These are phyloP conservation scores for Paecilomyces sp. DNA, from an alignment of 2,329 filamentous ascomycete species.

Conservation along the genomic window DNA sequence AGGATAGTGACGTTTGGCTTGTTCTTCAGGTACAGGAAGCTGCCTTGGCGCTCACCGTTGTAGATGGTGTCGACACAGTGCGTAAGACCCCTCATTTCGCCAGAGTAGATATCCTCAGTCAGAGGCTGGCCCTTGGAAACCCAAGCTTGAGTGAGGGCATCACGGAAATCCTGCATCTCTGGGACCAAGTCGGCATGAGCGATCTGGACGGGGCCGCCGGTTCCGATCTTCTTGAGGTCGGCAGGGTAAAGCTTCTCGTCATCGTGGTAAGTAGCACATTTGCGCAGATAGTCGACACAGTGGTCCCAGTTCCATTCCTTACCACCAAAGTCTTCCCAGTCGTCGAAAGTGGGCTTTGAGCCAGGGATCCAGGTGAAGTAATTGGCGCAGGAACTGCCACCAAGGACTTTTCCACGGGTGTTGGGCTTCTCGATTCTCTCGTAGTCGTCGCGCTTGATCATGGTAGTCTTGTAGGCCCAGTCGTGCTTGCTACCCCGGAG, in stretches of 20 bases:
- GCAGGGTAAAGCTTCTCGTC: constrained; percentile 42
- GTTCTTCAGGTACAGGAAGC: constrained; percentile 44
- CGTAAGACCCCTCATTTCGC: constrained; percentile 47
- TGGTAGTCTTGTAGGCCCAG: constrained; percentile 56
- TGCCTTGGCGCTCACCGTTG: constrained; percentile 48
- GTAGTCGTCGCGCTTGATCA: constrained; percentile 51
- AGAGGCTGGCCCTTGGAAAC: constrained; percentile 44
- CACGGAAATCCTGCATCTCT: constrained; percentile 45
- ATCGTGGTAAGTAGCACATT: constrained; percentile 53
- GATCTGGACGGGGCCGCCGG: constrained; percentile 47
- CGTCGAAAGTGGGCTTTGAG: constrained; percentile 49
- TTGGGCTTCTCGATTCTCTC: constrained; percentile 57
- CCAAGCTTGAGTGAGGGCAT: constrained; percentile 45
- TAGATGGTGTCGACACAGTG: constrained; percentile 52
- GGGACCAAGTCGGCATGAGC: constrained; percentile 49
- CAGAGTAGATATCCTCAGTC: constrained; percentile 51
- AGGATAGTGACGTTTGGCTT: constrained; percentile 50
- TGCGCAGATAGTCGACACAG: constrained; percentile 46
- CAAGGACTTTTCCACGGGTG: constrained; percentile 53
- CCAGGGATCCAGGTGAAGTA: constrained; percentile 60
- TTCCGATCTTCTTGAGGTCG: constrained; percentile 44
- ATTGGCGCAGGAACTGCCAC: constrained; percentile 53
- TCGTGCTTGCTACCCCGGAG: constrained; percentile 53
- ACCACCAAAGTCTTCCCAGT: constrained; percentile 41
- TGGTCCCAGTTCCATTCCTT: constrained; percentile 51